phyloP scores from a whole-genome alignment of 345 rosid species.

The Mercurialis annua region DNA sequence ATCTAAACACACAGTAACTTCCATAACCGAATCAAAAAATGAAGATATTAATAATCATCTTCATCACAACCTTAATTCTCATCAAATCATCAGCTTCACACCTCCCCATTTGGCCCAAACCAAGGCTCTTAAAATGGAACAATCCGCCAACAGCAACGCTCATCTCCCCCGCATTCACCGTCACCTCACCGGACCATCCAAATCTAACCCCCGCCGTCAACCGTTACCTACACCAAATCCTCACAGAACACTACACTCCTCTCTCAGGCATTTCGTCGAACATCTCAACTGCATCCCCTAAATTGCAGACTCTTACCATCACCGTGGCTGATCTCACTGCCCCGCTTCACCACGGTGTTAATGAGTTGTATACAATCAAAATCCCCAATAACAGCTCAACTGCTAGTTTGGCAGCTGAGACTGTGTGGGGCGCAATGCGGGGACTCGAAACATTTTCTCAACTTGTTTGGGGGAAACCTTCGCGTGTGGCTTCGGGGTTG shows the following conservation, averaged over 20 bases:
- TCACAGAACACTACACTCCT: conserved; percentile 50
- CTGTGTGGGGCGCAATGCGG: conserved; percentile 83
- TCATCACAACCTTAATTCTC: too few relatives aligned
- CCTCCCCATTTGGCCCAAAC: conserved; percentile 62
- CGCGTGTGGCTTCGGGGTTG: conserved; percentile 45
- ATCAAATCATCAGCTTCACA: neutral
- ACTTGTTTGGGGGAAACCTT: conserved; percentile 64
- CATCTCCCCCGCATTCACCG: conserved; percentile 52
- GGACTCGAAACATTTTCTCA: conserved; percentile 90
- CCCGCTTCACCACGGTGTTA: conserved; percentile 59
- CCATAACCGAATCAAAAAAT: too few relatives aligned
- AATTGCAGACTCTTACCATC: conserved; percentile 41
- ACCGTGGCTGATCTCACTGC: conserved; percentile 40
- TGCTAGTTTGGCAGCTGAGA: conserved; percentile 46
- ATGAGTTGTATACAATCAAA: conserved; percentile 63
- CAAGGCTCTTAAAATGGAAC: conserved; percentile 60
- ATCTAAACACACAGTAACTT: too few relatives aligned
- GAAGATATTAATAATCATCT: too few relatives aligned
- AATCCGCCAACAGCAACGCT: conserved; percentile 31
- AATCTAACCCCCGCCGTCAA: conserved; percentile 49
- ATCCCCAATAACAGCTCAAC: conserved; percentile 36
- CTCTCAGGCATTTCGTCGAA: conserved; percentile 36
- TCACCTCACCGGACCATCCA: conserved; percentile 42
- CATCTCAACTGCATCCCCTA: conserved; percentile 33
- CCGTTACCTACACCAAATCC: conserved; percentile 45